Conservation (phyloP, 2,329 filamentous ascomycete species). For the Malbranchea zuffiana region DNA sequence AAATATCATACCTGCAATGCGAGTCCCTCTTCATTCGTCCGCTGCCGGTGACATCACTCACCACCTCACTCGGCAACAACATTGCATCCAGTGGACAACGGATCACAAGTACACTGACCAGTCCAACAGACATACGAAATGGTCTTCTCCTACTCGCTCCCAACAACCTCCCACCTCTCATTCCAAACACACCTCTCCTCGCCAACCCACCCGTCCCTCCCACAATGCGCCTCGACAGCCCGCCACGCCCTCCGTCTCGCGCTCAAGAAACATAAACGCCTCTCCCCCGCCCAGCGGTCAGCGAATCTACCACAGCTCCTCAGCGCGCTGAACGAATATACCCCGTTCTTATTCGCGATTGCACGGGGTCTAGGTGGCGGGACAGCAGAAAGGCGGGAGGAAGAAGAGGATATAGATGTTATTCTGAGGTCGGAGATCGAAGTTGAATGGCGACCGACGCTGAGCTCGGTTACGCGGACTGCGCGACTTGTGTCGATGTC, state of each 20-base stretch:
- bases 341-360: conserved; percentile 72
- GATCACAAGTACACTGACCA: too few relatives aligned
- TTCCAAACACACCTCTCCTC: conserved; percentile 69
- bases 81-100: too few relatives aligned
- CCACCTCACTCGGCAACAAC: too few relatives aligned
- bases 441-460: conserved; percentile 68
- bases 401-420: conserved; percentile 52
- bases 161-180: conserved; percentile 78
- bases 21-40: too few relatives aligned
- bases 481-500: conserved; percentile 23
- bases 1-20: too few relatives aligned
- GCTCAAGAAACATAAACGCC: conserved; percentile 79
- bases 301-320: conserved; percentile 60
- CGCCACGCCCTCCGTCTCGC: conserved; percentile 72
- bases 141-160: conserved; percentile 81
- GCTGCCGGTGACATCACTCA: too few relatives aligned
- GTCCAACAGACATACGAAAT: too few relatives aligned
- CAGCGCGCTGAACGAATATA: conserved; percentile 60
- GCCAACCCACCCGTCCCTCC: conserved; percentile 78
- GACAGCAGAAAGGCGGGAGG: conserved; percentile 18
- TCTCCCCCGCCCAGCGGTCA: conserved; percentile 59
- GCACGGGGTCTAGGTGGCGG: conserved; percentile 57
- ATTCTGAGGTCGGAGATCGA: conserved; percentile 58
- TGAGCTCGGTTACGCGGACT: conserved; percentile 40
- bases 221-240: conserved; percentile 68